Conservation (phyloP, 2,329 filamentous ascomycete genomes). For the Cordyceps farinosa region DNA sequence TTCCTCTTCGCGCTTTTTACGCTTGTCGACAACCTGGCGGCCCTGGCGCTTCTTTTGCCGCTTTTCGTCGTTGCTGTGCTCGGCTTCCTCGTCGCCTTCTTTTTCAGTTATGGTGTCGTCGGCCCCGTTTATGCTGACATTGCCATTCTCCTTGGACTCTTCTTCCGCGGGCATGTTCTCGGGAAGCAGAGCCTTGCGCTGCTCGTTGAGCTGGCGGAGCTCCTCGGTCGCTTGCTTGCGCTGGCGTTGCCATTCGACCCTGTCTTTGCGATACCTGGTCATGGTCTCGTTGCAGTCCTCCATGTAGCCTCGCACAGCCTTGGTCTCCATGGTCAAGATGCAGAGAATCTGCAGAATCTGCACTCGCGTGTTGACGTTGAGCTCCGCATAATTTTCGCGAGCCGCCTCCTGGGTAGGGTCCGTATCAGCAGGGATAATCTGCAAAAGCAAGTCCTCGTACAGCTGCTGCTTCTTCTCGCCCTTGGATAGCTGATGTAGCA, state of each 20-base stretch:
- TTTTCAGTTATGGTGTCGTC: constrained; percentile 57
- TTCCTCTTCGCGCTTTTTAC: constrained; percentile 72
- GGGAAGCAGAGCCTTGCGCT: constrained; percentile 68
- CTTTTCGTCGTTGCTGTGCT: constrained; percentile 69
- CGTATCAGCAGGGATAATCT: constrained; percentile 74
- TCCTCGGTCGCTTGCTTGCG: constrained; percentile 68
- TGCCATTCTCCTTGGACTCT: constrained; percentile 49
- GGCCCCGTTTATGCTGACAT: constrained; percentile 58
- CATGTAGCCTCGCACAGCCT: constrained; percentile 81
- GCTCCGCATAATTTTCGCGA: constrained; percentile 63
- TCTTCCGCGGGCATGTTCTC: constrained; percentile 64
- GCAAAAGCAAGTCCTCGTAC: constrained; percentile 75
- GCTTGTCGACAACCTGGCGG: constrained; percentile 58
- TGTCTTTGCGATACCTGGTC: constrained; percentile 92
- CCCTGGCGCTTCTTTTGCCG: constrained; percentile 52
- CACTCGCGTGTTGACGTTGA: constrained; percentile 81
- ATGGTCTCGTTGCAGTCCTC: constrained; percentile 90
- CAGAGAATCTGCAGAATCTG: constrained; percentile 80
- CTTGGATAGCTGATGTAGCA: constrained; percentile 80
- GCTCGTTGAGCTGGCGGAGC: constrained; percentile 65
- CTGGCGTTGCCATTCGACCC: constrained; percentile 85
- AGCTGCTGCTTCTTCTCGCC: constrained; percentile 63
- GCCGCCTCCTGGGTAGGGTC: constrained; percentile 76
- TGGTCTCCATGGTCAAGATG: constrained; percentile 81
- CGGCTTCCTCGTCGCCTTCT: constrained; percentile 52